Conservation (phyloP, 192 early-diverging fungal species). For the Paraglomus brasilianum region DNA sequence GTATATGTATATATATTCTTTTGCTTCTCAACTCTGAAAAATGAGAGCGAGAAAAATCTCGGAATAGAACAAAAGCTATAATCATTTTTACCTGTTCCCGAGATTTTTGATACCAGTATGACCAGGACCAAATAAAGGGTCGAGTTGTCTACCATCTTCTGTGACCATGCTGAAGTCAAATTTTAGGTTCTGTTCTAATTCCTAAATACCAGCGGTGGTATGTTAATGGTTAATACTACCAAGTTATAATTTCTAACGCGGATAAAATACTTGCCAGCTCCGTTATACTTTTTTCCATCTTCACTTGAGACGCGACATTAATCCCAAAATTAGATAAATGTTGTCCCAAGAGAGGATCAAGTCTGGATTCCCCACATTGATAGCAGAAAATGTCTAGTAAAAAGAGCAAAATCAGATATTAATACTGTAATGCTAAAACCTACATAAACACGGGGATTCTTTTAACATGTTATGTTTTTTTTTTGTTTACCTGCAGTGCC, state of each 20-base stretch:
- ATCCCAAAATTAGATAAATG: conserved; percentile 91
- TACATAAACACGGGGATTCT: background rate
- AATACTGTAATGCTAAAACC: background rate
- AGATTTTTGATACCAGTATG: conserved; percentile 92
- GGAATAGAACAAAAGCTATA: background rate
- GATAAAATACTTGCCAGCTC: conserved; percentile 68
- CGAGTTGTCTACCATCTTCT: conserved; percentile 85
- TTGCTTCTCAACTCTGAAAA: background rate
- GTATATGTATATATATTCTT: background rate
- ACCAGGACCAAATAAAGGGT: conserved; percentile 84
- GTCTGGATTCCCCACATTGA: conserved; percentile 74
- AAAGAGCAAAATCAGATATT: conserved; percentile 5
- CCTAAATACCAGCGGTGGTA: conserved; percentile 41
- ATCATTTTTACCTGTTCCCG: conserved; percentile 74
- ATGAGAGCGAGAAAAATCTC: background rate
- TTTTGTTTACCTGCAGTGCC: conserved; percentile 75
- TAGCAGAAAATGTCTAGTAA: conserved; percentile 80
- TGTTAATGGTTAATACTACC: background rate
- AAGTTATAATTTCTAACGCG: background rate
- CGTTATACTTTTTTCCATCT: conserved; percentile 89
- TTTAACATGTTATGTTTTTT: background rate
- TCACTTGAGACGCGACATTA: conserved; percentile 74
- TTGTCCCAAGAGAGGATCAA: conserved; percentile 73
- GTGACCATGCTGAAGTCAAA: conserved; percentile 99
- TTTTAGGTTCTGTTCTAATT: conserved; percentile 93